Conservation (phyloP, 2,329 filamentous ascomycete species). For the Claviceps purpurea region DNA sequence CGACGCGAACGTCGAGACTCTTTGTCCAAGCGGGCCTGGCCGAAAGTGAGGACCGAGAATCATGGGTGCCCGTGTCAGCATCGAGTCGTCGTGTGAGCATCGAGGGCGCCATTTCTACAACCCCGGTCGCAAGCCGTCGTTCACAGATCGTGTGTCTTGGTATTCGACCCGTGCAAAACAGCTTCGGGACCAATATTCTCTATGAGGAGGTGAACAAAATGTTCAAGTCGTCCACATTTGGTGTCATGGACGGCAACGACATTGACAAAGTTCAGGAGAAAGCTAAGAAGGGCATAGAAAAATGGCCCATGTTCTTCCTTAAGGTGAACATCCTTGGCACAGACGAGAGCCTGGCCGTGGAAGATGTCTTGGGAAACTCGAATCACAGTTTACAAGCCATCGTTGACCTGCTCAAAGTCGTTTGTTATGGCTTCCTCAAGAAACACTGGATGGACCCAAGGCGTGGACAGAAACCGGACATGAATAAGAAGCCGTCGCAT, state of each 20-base stretch:
- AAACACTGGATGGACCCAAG: conserved; percentile 55
- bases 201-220: conserved; percentile 68
- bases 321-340: conserved; percentile 35
- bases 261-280: conserved; percentile 31
- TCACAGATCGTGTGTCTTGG: conserved; percentile 75
- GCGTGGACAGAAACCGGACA: conserved; percentile 9
- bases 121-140: conserved; percentile 56
- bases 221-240: conserved; percentile 69
- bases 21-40: conserved; percentile 54
- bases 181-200: conserved; percentile 47
- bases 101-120: conserved; percentile 56
- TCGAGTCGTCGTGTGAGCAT: conserved; percentile 48
- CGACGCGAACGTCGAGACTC: conserved; percentile 28
- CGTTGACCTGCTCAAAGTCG: conserved; percentile 50
- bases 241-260: conserved; percentile 35
- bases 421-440: conserved; percentile 62
- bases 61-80: conserved; percentile 62
- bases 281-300: conserved; percentile 54
- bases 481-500: neutral
- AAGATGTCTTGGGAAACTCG: conserved; percentile 29
- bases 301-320: conserved; percentile 85
- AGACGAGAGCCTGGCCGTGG: conserved; percentile 21
- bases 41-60: conserved; percentile 32
- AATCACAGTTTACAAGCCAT: conserved; percentile 33
- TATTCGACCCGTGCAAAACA: conserved; percentile 47